Percentiles rank a stretch among this genome's conserved stretches.
Conservation (phyloP, 78 protist genomes). For the Dictyostelium capitatum region DNA sequence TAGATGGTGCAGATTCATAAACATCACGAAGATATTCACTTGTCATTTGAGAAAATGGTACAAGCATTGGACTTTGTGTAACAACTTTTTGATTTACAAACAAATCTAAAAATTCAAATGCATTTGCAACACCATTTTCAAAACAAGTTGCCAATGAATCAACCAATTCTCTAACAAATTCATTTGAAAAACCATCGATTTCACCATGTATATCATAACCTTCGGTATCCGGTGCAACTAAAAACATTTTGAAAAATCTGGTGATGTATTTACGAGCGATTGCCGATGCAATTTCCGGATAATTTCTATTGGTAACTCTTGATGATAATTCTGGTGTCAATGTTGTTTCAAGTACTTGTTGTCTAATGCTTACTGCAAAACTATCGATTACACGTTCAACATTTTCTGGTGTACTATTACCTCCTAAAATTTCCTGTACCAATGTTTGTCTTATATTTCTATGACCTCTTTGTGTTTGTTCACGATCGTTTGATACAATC, state of each 20-base stretch:
- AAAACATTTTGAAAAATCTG: conserved; percentile 5
- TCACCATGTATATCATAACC: background rate
- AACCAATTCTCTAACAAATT: conserved; percentile 13
- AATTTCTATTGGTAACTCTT: background rate
- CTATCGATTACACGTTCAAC: conserved; percentile 2
- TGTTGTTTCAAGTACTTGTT: background rate
- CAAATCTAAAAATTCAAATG: conserved; percentile 10
- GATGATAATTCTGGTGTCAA: background rate
- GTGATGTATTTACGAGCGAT: conserved; percentile 13
- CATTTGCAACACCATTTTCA: conserved; percentile 43
- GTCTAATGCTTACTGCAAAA: background rate
- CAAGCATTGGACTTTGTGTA: conserved; percentile 16
- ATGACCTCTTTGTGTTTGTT: conserved; percentile 28
- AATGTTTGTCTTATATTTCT: conserved; percentile 12
- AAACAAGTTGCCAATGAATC: conserved; percentile 15
- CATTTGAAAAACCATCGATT: background rate
- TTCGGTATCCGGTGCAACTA: background rate
- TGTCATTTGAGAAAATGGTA: background rate
- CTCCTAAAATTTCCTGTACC: background rate
- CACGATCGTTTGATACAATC: background rate
- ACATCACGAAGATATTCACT: conserved; percentile 1
- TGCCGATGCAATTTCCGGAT: background rate
- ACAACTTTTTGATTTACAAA: conserved; percentile 13
- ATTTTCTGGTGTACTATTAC: conserved; percentile 15
- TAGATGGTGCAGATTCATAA: conserved; percentile 11